A percentile compares a stretch with the other conserved stretches of the same genome.
phyloP scores from a whole-genome alignment of 768 basidiomycete genomes.

The Pulveroboletus ravenelii region DNA sequence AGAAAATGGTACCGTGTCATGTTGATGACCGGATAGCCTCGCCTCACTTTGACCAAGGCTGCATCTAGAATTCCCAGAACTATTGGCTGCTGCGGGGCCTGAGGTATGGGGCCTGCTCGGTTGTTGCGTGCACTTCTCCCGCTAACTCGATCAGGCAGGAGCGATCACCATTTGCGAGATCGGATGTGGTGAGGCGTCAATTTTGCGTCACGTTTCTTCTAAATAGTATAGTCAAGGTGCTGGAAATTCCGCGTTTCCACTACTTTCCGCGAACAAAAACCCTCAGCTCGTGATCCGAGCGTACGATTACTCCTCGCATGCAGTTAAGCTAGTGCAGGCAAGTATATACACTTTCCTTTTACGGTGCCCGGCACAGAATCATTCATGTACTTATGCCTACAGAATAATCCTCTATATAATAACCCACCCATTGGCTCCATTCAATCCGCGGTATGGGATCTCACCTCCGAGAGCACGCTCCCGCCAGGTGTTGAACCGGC shows the following conservation, averaged over 20 bases:
- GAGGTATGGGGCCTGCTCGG: constrained; percentile 42
- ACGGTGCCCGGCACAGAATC: neutral
- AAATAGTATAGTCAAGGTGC: constrained; percentile 53
- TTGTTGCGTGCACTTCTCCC: neutral
- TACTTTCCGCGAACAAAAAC: constrained; percentile 80
- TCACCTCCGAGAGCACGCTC: constrained; percentile 58
- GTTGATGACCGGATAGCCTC: neutral
- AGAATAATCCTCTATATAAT: constrained; percentile 72
- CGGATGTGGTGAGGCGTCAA: constrained; percentile 69
- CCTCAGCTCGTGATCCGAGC: constrained; percentile 69
- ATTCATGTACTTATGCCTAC: neutral
- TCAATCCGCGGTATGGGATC: constrained; percentile 84
- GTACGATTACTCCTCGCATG: constrained; percentile 88
- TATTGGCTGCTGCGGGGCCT: constrained; percentile 61
- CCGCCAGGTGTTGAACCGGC: constrained; percentile 60
- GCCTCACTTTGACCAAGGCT: constrained; percentile 47
- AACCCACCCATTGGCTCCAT: constrained; percentile 67
- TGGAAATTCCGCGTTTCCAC: constrained; percentile 91
- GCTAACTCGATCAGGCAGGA: constrained; percentile 58
- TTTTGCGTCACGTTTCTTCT: neutral
- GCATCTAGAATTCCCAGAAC: constrained; percentile 90
- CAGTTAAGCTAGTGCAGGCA: constrained; percentile 87
- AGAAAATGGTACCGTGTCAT: constrained; percentile 64
- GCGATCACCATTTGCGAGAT: constrained; percentile 75
- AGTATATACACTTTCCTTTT: constrained; percentile 9